These are phyloP conservation scores for Anaeramoeba ignava DNA, from an alignment of 78 protist species.

Conservation along the genomic window DNA sequence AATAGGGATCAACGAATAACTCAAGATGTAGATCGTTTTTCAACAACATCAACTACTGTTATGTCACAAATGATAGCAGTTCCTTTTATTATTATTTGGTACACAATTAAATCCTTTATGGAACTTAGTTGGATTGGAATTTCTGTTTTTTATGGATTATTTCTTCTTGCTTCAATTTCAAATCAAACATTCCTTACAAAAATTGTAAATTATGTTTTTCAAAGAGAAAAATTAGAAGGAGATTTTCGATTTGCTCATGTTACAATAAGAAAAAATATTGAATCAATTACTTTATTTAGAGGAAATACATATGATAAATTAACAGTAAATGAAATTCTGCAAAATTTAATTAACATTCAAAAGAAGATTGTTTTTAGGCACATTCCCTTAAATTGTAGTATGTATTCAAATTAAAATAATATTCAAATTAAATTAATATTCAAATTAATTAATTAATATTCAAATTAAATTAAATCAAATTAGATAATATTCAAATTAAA, in stretches of 20 bases:
- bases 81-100: background rate
- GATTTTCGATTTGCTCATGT: background rate
- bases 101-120: background rate
- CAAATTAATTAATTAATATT: no score
- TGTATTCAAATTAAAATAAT: no score
- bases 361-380: no score
- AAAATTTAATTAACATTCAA: no score
- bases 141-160: background rate
- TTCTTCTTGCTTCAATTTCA: background rate
- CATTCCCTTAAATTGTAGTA: no score
- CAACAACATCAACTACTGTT: background rate
- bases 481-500: no score
- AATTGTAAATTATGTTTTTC: background rate
- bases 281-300: background rate
- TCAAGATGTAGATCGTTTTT: background rate
- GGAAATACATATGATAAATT: background rate
- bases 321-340: background rate
- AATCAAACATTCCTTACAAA: no score
- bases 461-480: no score
- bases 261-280: background rate
- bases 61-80: background rate
- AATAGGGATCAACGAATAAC: background rate
- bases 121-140: background rate
- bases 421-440: no score
- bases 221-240: background rate